phyloP scores from a whole-genome alignment of 2,329 filamentous ascomycete genomes.

The Blastomyces gilchristii region DNA sequence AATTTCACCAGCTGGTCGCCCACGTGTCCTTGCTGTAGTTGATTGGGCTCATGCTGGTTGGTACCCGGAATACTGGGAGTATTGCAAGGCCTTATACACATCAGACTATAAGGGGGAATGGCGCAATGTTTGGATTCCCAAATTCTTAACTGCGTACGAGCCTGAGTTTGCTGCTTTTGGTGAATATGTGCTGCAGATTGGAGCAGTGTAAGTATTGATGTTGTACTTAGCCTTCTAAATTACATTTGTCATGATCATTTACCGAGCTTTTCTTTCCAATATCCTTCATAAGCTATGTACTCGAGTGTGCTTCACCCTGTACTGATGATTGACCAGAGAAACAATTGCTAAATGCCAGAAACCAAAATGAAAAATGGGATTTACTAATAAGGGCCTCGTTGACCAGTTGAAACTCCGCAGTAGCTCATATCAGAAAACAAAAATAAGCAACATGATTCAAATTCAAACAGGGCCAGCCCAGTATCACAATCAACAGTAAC shows the following conservation, averaged over 20 bases:
- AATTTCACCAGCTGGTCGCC: slow-evolving; percentile 17
- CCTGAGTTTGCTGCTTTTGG: slow-evolving; percentile 7
- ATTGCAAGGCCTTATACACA: slow-evolving; percentile 25
- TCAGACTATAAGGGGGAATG: slow-evolving; percentile 16
- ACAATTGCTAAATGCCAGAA: neutral
- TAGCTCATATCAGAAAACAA: neutral
- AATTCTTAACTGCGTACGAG: slow-evolving; percentile 14
- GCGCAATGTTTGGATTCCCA: slow-evolving; percentile 16
- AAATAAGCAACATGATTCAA: neutral
- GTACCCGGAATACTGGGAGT: slow-evolving; percentile 21
- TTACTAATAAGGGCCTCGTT: neutral
- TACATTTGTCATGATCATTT: neutral
- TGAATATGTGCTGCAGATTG: slow-evolving; percentile 13
- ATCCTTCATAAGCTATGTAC: neutral
- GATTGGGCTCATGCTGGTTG: slow-evolving; percentile 26
- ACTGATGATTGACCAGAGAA: neutral
- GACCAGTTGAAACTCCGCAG: neutral
- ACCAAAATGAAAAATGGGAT: neutral
- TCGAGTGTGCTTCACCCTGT: neutral
- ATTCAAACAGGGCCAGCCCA: neutral
- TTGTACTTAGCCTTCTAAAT: neutral
- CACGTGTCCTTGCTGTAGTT: slow-evolving; percentile 21
- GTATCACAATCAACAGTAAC: no score
- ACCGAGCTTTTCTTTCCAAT: neutral
- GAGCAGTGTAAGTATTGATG: slow-evolving; percentile 11